Evolutionary conservation across 352 stramenopile species (phyloP).

Genomic region (Pythium utonaiense): DNA sequence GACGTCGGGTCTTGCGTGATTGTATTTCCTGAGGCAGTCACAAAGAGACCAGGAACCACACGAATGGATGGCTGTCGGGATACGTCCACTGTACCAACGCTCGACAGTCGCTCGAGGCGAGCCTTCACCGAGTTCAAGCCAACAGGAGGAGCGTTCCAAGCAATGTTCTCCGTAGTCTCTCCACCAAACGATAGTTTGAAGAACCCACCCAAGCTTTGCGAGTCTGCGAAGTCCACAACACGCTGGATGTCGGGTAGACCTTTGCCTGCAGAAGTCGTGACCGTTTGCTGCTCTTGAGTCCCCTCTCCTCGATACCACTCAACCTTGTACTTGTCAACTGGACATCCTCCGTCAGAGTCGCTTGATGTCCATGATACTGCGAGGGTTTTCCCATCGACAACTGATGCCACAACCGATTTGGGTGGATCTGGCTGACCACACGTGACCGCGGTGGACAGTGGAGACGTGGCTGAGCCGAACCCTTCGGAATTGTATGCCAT

Average conservation of each 20-base stretch:
- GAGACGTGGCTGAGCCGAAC: conserved; percentile 55
- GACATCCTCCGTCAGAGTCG: conserved; percentile 29
- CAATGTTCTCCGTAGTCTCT: conserved; percentile 62
- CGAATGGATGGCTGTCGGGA: conserved; percentile 37
- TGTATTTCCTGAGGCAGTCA: conserved; percentile 32
- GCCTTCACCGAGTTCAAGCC: conserved; percentile 69
- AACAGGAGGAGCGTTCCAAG: conserved; percentile 52
- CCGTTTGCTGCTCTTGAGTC: conserved; percentile 57
- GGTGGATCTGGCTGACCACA: conserved; percentile 51
- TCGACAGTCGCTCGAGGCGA: conserved; percentile 58
- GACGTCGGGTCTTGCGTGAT: conserved; percentile 31
- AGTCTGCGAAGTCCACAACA: conserved; percentile 53
- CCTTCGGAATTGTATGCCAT: conserved; percentile 80
- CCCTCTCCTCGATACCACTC: conserved; percentile 74
- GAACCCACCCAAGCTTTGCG: conserved; percentile 50
- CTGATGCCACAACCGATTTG: conserved; percentile 37
- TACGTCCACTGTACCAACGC: conserved; percentile 61
- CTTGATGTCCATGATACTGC: conserved; percentile 46
- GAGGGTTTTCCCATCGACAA: conserved; percentile 56
- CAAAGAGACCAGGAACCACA: conserved; percentile 35
- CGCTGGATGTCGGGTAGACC: conserved; percentile 66
- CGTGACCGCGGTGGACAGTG: conserved; percentile 45
- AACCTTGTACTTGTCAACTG: conserved; percentile 65
- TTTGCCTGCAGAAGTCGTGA: conserved; percentile 68
- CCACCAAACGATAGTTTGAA: conserved; percentile 65